Percentiles rank a stretch among this genome's conserved stretches.
These are phyloP conservation scores for Vitis hybrid DNA, from an alignment of 177 flowering plant species.

Conservation along the genomic window DNA sequence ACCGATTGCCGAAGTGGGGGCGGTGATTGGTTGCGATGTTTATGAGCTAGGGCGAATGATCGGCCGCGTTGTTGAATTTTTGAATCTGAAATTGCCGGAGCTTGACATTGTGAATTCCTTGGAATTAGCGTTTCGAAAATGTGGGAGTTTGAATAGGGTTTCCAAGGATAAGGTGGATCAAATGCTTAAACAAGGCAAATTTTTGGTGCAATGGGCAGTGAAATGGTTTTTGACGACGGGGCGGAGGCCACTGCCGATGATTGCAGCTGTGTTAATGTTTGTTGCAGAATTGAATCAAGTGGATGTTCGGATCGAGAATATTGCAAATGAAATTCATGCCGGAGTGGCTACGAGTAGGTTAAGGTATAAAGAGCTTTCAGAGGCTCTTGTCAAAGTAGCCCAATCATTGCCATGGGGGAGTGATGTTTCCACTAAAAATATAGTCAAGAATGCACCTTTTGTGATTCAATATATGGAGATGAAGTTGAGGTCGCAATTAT, in stretches of 20 bases:
- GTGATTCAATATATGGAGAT: constrained; percentile 70
- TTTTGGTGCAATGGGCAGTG: constrained; percentile 64
- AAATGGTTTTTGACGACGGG: constrained; percentile 91
- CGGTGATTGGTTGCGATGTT: constrained; percentile 43
- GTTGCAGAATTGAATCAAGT: constrained; percentile 63
- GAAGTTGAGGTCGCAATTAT: constrained; percentile 42
- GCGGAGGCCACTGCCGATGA: constrained; percentile 67
- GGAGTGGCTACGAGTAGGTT: constrained; percentile 41
- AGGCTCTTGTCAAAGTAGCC: constrained; percentile 67
- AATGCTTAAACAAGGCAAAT: constrained; percentile 68
- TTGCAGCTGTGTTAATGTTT: constrained; percentile 67
- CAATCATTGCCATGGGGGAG: constrained; percentile 81
- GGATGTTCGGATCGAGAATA: constrained; percentile 44
- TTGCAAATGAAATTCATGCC: constrained; percentile 56
- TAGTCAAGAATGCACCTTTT: constrained; percentile 53
- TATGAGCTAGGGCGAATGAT: constrained; percentile 77
- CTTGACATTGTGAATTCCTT: constrained; percentile 51
- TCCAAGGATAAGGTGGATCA: constrained; percentile 29
- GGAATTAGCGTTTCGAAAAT: constrained; percentile 36
- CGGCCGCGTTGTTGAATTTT: constrained; percentile 49
- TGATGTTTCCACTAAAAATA: constrained; percentile 68
- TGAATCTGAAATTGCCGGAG: constrained; percentile 62
- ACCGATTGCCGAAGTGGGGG: constrained; percentile 49
- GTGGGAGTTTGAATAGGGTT: constrained; percentile 26
- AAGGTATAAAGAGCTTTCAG: constrained; percentile 68